These are phyloP conservation scores for Yarrowia alimentaria DNA, from an alignment of 805 yeast species.

Conservation along the genomic window DNA sequence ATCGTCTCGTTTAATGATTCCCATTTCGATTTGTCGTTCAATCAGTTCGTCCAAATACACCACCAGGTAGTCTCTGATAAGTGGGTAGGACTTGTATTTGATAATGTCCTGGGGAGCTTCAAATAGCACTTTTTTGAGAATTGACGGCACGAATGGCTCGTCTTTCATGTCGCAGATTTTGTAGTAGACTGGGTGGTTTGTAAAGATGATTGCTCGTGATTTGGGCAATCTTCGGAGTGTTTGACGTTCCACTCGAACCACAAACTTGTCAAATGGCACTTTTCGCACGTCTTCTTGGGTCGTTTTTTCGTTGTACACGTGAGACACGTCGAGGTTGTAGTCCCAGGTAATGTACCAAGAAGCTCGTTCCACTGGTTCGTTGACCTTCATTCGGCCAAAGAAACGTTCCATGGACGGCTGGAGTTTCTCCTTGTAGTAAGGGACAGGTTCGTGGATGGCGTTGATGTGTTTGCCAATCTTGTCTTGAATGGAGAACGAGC, in stretches of 20 bases:
- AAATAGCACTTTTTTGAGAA: conserved; percentile 57
- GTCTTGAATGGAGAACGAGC: conserved; percentile 50
- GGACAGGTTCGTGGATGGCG: conserved; percentile 64
- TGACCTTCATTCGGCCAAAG: conserved; percentile 60
- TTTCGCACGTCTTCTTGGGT: conserved; percentile 36
- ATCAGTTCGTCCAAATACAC: conserved; percentile 59
- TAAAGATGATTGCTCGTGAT: conserved; percentile 56
- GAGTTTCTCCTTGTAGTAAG: conserved; percentile 64
- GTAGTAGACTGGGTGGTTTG: conserved; percentile 74
- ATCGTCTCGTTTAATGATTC: conserved; percentile 8
- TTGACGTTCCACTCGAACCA: conserved; percentile 71
- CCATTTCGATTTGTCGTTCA: conserved; percentile 52
- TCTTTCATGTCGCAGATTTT: conserved; percentile 74
- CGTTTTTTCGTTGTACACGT: conserved; percentile 47
- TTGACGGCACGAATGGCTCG: conserved; percentile 67
- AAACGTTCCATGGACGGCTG: conserved; percentile 71
- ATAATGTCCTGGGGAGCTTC: conserved; percentile 67
- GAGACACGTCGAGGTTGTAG: conserved; percentile 27
- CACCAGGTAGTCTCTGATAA: conserved; percentile 57
- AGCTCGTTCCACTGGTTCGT: conserved; percentile 69
- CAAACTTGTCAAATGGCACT: conserved; percentile 50
- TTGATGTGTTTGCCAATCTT: conserved; percentile 64
- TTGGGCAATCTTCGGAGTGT: conserved; percentile 66
- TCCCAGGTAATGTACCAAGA: conserved; percentile 78
- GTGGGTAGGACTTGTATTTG: conserved; percentile 60